phyloP scores from a whole-genome alignment of 2,329 filamentous ascomycete genomes.

The Cladosporium velox region DNA sequence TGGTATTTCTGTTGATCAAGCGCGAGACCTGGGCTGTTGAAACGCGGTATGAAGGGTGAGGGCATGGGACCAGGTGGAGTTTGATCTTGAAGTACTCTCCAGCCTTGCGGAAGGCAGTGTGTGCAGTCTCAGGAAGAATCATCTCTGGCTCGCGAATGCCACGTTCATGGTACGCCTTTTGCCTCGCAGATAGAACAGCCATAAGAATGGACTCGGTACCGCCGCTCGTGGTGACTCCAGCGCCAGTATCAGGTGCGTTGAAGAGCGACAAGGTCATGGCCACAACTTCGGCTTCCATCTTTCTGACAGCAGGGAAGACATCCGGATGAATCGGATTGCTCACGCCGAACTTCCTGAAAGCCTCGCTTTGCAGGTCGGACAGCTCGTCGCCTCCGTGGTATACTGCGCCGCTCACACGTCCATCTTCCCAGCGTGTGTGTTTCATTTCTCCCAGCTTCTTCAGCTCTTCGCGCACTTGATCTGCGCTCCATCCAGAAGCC shows the following conservation, averaged over 20 bases:
- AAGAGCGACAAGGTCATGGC: constrained; percentile 83
- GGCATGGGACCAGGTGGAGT: constrained; percentile 82
- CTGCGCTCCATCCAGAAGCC: constrained; percentile 77
- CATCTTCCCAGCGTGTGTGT: constrained; percentile 96
- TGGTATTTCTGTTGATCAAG: constrained; percentile 89
- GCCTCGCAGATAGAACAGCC: constrained; percentile 86
- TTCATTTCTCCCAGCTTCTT: constrained; percentile 79
- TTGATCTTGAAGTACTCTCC: constrained; percentile 97
- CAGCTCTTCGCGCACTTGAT: constrained; percentile 78
- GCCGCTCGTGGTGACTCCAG: constrained; percentile 86
- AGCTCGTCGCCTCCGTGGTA: constrained; percentile 90
- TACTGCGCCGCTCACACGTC: constrained; percentile 88
- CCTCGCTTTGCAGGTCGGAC: constrained; percentile 82
- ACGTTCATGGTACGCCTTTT: constrained; percentile 83
- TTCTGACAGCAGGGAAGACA: constrained; percentile 94
- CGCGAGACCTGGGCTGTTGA: constrained; percentile 75
- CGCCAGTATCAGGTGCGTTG: constrained; percentile 80
- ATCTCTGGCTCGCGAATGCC: constrained; percentile 93
- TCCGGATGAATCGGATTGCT: constrained; percentile 97
- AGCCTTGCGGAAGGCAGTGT: constrained; percentile 96
- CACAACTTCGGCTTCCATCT: constrained; percentile 99
- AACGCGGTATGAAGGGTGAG: constrained; percentile 82
- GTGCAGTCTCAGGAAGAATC: constrained; percentile 92
- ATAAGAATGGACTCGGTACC: constrained; percentile 97
- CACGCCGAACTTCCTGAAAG: constrained; percentile 91